Percentiles rank a stretch among this genome's conserved stretches.
phyloP scores from a whole-genome alignment of 2,329 filamentous ascomycete species.

The Sclerotinia nivalis region DNA sequence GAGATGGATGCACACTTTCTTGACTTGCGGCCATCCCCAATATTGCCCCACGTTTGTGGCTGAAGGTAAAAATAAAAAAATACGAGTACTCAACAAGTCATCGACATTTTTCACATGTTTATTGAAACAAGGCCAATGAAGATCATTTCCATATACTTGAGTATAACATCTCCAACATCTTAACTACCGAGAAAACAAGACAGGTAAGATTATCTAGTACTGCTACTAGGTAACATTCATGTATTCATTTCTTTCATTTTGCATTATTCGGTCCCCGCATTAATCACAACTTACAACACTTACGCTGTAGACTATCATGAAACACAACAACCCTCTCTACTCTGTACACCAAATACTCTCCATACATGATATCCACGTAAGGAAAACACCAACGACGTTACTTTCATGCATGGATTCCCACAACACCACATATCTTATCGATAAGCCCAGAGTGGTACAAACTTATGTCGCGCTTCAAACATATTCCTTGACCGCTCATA shows the following conservation, averaged over 20 bases:
- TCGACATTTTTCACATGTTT: slow-evolving; percentile 11
- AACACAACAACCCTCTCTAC: not conserved
- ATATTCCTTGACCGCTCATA: slow-evolving; percentile 20
- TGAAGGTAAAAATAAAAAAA: not conserved
- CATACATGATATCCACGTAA: slow-evolving; percentile 15
- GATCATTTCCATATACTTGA: not conserved
- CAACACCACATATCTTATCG: slow-evolving; percentile 22
- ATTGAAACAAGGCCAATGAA: not conserved
- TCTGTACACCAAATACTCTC: not conserved
- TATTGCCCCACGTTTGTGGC: slow-evolving; percentile 2
- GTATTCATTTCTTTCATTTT: not conserved
- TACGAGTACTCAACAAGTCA: not conserved
- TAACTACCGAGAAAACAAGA: not conserved
- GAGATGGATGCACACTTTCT: not conserved
- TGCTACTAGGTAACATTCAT: not conserved
- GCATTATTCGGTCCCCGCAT: not conserved
- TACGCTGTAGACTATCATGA: not conserved
- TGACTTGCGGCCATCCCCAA: not conserved
- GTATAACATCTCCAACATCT: not conserved
- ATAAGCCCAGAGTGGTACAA: slow-evolving; percentile 13
- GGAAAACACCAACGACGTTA: not conserved
- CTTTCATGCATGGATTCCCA: slow-evolving; percentile 8
- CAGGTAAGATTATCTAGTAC: not conserved
- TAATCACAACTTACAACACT: not conserved
- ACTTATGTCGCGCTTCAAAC: not conserved